Evolutionary conservation across 2,329 filamentous ascomycete species (phyloP).

Genomic region (Dactylellina haptotyla): DNA sequence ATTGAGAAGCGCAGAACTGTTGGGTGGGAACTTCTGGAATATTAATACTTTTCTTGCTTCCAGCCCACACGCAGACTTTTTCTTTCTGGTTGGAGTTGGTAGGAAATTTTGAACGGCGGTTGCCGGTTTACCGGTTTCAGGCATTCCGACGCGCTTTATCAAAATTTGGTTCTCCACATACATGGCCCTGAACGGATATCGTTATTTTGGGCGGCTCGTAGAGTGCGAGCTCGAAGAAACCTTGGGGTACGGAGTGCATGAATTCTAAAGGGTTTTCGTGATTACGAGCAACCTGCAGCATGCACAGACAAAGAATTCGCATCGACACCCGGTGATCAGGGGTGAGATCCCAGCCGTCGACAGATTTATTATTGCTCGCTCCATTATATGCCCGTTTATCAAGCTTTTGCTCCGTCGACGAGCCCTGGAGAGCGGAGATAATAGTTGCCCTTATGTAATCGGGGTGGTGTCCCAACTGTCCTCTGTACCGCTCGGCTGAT

Average conservation of each 20-base stretch:
- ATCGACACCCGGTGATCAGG: background rate
- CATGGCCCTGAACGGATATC: background rate
- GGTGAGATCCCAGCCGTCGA: background rate
- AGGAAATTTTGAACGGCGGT: background rate
- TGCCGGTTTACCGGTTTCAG: conserved; percentile 50
- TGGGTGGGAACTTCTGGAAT: conserved; percentile 4
- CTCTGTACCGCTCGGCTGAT: conserved; percentile 19
- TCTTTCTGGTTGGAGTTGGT: background rate
- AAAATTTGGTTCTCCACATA: background rate
- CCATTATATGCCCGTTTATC: conserved; percentile 14
- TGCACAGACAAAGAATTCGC: background rate
- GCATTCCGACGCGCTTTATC: background rate
- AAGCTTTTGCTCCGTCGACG: conserved; percentile 10
- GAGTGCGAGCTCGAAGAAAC: background rate
- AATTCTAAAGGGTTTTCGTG: background rate
- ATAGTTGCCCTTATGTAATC: conserved; percentile 26
- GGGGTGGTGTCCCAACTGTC: background rate
- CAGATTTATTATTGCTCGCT: background rate
- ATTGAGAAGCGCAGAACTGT: background rate
- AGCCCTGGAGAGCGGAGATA: conserved; percentile 17
- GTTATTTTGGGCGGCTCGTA: background rate
- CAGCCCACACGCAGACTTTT: conserved; percentile 11
- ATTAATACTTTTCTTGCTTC: conserved; percentile 17
- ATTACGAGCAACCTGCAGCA: conserved; percentile 6
- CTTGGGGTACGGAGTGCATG: conserved; percentile 3